Evolutionary conservation across 306 rosid genomes (phyloP).

Genomic region (Cucurbita moschata): DNA sequence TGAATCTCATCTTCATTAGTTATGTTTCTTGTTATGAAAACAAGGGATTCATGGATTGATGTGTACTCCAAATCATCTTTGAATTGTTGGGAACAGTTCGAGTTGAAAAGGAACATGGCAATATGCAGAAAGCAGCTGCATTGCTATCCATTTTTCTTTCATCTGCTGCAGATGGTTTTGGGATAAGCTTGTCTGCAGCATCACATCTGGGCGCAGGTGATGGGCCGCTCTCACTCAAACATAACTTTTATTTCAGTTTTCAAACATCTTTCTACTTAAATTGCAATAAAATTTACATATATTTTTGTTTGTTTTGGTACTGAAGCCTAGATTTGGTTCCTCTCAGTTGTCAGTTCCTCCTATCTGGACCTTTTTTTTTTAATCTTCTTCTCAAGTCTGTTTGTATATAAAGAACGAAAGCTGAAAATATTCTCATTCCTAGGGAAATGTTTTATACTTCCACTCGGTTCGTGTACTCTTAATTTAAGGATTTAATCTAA

Average conservation of each 20-base stretch:
- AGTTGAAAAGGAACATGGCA: not conserved
- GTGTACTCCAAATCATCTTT: not conserved
- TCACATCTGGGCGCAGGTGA: conserved; percentile 5
- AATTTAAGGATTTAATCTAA: not conserved
- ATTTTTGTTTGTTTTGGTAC: not conserved
- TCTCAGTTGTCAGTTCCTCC: conserved; percentile 2
- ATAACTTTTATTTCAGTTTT: not conserved
- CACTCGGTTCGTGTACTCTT: not conserved
- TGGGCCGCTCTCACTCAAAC: conserved; percentile 3
- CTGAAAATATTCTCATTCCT: not conserved
- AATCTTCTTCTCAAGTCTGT: not conserved
- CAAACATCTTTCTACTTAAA: not conserved
- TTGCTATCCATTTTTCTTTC: not conserved
- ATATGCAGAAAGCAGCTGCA: not conserved
- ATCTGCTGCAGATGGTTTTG: conserved; percentile 1
- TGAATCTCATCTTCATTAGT: not conserved
- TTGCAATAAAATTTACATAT: not conserved
- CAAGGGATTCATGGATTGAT: not conserved
- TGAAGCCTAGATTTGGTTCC: conserved; percentile 1
- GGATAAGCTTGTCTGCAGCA: conserved; percentile 4
- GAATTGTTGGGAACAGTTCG: not conserved
- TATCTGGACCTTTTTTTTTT: not conserved
- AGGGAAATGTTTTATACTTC: not conserved
- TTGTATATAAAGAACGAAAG: conserved; percentile 2
- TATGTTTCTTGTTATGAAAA: not conserved